Conservation (phyloP, 306 rosid species). For the Potentilla sterilis region DNA sequence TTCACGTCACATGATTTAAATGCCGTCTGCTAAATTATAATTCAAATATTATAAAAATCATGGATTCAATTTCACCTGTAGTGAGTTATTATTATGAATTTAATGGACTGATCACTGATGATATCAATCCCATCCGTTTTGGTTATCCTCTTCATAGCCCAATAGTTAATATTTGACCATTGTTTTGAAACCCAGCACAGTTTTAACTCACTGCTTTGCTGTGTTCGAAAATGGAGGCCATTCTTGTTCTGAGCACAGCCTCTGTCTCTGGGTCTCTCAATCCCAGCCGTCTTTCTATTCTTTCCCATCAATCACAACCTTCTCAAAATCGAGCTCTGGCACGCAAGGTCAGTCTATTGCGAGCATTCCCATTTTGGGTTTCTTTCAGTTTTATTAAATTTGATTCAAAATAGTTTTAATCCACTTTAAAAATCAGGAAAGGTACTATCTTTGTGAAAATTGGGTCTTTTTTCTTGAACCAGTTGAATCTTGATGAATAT, state of each 20-base stretch:
- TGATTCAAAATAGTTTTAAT: background rate
- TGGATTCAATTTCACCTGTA: too few relatives aligned
- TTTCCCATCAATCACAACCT: constrained; percentile 14
- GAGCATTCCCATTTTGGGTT: background rate
- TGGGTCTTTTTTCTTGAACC: background rate
- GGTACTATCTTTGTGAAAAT: background rate
- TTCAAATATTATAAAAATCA: too few relatives aligned
- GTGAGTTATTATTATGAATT: too few relatives aligned
- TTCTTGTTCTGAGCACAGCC: background rate
- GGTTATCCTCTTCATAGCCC: too few relatives aligned
- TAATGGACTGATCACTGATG: too few relatives aligned
- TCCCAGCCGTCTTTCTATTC: background rate
- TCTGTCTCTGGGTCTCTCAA: constrained; percentile 1
- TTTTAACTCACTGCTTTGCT: background rate
- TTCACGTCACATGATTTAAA: too few relatives aligned
- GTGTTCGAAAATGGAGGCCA: constrained; percentile 6
- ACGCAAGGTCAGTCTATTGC: constrained; percentile 28
- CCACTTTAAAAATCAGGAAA: background rate
- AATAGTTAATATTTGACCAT: too few relatives aligned
- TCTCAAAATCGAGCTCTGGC: constrained; percentile 22
- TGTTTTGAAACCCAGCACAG: background rate
- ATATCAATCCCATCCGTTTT: too few relatives aligned
- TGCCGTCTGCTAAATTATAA: too few relatives aligned
- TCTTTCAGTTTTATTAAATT: background rate
- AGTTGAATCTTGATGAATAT: background rate